Evolutionary conservation across 2,329 filamentous ascomycete genomes (phyloP), one percentile per base, ranked within the genome.

Genomic region (Fusarium sp.): DNA sequence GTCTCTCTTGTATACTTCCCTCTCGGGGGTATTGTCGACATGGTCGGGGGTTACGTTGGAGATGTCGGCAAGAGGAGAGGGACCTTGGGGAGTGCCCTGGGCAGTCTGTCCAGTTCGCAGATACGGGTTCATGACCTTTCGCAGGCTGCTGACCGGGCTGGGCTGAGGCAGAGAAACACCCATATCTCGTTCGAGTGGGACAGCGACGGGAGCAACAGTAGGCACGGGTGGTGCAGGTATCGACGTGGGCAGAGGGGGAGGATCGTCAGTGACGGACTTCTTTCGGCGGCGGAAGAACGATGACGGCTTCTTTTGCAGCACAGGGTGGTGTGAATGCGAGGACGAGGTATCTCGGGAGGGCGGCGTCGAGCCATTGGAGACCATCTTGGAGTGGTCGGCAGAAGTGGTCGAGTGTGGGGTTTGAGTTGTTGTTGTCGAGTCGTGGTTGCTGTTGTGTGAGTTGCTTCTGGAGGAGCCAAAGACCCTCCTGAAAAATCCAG

Each of bases 261-360:
- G 85, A 20, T 87, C 85, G 68, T 96, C 93, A 13, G 89, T 87
- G 33, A 93, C 81, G 5, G 94, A 97, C 85, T 95, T 96, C 86
- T 98, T 98, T 68, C 94, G 88, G 64, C 96, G 87, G 67, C 96
- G 88, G 82, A 98, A 98, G 81, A 99, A 98, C 0, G 93, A 95
- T 1, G 95, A 96, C 4, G 93, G 88, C 79, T 97, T 97, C 83
- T 97, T 97, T 74, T 92, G 91, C 56, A 97, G 82, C 18, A 82
- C 80, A 61, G 84, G 83, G 14, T 83, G 82, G 54, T 84, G 81
- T 33, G 84, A 84, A 58, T 81, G 79, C 20, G 80, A 80, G 25
- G 80, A 79, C 6, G 77, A 76, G 1, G 77, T 73, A 68, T 88
- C 85, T 62, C 85, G 80, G 4, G 85, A 84, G 2, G 85, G 83